phyloP scores from a whole-genome alignment of 331 rosid genomes.

The Quercus lobata region DNA sequence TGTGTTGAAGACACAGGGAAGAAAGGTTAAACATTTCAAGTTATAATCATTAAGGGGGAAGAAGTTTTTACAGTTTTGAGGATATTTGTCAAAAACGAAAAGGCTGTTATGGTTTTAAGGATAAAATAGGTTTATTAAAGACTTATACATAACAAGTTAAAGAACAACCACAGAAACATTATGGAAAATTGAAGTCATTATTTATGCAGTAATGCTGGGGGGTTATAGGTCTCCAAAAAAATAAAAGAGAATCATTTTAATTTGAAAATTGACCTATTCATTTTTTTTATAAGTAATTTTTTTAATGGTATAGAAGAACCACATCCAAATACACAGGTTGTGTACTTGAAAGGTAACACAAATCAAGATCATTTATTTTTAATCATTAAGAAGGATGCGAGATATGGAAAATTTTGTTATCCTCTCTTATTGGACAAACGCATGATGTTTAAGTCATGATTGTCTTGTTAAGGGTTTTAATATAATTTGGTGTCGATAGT shows the following conservation, averaged over 20 bases:
- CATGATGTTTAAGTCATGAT: background rate
- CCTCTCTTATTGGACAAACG: background rate
- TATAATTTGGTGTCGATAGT: background rate
- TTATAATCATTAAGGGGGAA: background rate
- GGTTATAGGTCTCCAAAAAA: background rate
- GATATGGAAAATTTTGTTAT: background rate
- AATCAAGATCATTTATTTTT: background rate
- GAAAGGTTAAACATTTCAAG: background rate
- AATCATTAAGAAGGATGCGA: background rate
- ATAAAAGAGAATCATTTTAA: background rate
- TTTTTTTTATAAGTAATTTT: too few relatives aligned
- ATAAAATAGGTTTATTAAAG: background rate
- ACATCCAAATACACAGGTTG: too few relatives aligned
- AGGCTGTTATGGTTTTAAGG: background rate
- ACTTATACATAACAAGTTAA: background rate
- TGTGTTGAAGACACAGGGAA: background rate
- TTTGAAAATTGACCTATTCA: background rate
- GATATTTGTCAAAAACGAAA: too few relatives aligned
- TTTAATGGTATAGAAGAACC: too few relatives aligned
- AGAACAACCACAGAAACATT: background rate
- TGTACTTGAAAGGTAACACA: too few relatives aligned
- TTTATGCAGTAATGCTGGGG: background rate
- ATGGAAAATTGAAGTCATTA: background rate
- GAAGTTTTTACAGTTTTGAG: background rate
- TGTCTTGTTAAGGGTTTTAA: background rate